Base-by-base conservation (phyloP, 1,284 basidiomycete species). In the Trichosporon sp. region DNA sequence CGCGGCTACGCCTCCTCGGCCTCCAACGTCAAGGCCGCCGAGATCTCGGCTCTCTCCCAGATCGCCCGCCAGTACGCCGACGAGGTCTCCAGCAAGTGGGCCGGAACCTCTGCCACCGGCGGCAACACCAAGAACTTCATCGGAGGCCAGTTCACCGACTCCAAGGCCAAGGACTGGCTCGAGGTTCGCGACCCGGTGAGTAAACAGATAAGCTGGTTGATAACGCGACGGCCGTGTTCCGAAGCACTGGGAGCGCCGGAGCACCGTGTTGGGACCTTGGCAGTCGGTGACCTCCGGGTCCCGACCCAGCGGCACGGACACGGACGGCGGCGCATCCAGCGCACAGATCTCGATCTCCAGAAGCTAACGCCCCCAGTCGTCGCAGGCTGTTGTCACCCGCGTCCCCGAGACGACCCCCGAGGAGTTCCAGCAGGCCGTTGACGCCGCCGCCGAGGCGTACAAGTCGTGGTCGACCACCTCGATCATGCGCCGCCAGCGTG, bases 111-210 rank as follows among this genome's bases (percentile, higher is more conserved):
- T 73, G 90, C 91, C 43, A 88, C 88, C 14, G 94, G 94, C 16
- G 91, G 88, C 65, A 90, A 87, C 75, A 95, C 93, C 65, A 94
- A 91, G 88, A 94, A 94, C 84, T 96, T 91, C 84, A 91, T 96
- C 74, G 90, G 89, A 35, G 95, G 95, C 43, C 87, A 93, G 84
- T 97, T 96, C 78, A 87, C 71, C 19, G 82, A 96, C 78, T 93
- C 92, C 84, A 89, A 89, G 78, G 84, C 92, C 3, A 84, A 87
- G 1, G 86, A 91, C 71, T 96, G 92, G 91, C 88, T 93, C 71
- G 92, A 96, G 69, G 89, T 96, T 3, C 85, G 90, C 73, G 95
- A 98, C 85, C 95, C 95, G 11, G 93, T 94, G 76, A 76, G 82
- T 80, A 37, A 3, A 14, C 8, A 10, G 21, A n/a, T 35, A 64